A percentile compares a stretch with the other conserved stretches of the same genome.
Evolutionary conservation across 306 rosid species (phyloP).

Genomic region (Citrullus colocynthis): DNA sequence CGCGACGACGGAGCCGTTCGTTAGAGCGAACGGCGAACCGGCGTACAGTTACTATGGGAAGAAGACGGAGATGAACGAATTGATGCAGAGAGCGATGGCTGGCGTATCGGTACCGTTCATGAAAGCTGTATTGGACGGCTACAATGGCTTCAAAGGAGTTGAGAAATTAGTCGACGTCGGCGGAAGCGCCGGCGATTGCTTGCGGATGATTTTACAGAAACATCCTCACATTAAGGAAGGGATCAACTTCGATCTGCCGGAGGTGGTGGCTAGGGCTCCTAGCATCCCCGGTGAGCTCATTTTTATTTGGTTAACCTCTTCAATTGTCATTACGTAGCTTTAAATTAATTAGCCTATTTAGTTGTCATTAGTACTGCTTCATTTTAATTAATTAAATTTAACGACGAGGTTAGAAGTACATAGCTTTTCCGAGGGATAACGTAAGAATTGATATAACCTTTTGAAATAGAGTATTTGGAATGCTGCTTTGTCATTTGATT

Average conservation of each 20-base stretch:
- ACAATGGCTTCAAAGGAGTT: slow-evolving; percentile 55
- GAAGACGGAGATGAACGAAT: slow-evolving; percentile 54
- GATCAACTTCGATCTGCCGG: slow-evolving; percentile 72
- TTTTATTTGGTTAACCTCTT: background rate
- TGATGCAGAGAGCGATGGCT: slow-evolving; percentile 80
- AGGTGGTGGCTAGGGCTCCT: slow-evolving; percentile 76
- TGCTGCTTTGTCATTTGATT: too few relatives aligned
- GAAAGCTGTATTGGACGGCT: slow-evolving; percentile 46
- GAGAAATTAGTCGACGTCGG: slow-evolving; percentile 69
- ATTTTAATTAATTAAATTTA: too few relatives aligned
- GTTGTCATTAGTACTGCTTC: too few relatives aligned
- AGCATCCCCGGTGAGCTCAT: slow-evolving; percentile 28
- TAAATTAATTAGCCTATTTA: too few relatives aligned
- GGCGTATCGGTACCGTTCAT: slow-evolving; percentile 84
- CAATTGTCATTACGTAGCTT: too few relatives aligned
- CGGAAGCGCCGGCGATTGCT: slow-evolving; percentile 89
- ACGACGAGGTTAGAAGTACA: too few relatives aligned
- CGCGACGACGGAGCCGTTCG: slow-evolving; percentile 59
- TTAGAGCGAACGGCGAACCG: slow-evolving; percentile 55
- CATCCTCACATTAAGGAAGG: slow-evolving; percentile 38
- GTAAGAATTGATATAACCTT: too few relatives aligned
- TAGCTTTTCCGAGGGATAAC: too few relatives aligned
- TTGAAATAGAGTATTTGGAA: too few relatives aligned
- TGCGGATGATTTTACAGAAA: slow-evolving; percentile 56
- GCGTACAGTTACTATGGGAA: slow-evolving; percentile 68